These are phyloP conservation scores for Prunella vulgaris DNA, from an alignment of 257 asterid species.

Conservation along the genomic window DNA sequence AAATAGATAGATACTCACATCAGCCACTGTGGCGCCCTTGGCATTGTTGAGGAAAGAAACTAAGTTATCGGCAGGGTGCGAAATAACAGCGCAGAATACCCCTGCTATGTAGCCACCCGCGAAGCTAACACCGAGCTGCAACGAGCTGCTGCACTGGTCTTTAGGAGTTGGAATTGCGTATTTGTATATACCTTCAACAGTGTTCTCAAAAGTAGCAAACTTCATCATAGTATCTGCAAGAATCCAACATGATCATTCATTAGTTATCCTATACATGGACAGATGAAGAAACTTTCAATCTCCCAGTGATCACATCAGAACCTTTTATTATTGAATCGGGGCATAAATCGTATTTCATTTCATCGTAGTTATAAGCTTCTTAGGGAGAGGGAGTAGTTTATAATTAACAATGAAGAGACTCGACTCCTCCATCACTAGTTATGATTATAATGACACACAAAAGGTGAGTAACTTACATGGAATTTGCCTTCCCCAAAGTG, in stretches of 20 bases:
- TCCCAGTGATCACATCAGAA: background rate
- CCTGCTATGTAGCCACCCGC: slow-evolving; percentile 78
- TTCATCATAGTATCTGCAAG: slow-evolving; percentile 88
- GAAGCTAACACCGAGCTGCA: slow-evolving; percentile 81
- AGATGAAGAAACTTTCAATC: background rate
- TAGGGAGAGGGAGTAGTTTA: too few relatives aligned
- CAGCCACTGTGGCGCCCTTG: slow-evolving; percentile 70
- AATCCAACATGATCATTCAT: background rate
- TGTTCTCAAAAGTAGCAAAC: slow-evolving; percentile 75
- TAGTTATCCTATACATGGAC: background rate
- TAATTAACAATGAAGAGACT: too few relatives aligned
- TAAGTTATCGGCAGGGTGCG: slow-evolving; percentile 86
- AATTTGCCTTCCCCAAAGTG: slow-evolving; percentile 94
- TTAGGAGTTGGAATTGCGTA: slow-evolving; percentile 67
- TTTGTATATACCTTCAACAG: slow-evolving; percentile 69
- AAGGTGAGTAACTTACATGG: slow-evolving; percentile 55
- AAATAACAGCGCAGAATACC: slow-evolving; percentile 60
- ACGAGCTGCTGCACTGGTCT: slow-evolving; percentile 54
- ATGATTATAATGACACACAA: background rate
- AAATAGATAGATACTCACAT: slow-evolving; percentile 40
- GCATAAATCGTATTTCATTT: too few relatives aligned
- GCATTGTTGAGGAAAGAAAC: slow-evolving; percentile 89
- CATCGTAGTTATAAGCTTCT: too few relatives aligned
- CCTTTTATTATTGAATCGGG: too few relatives aligned
- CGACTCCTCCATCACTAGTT: too few relatives aligned